Base-by-base conservation (phyloP, 2,329 filamentous ascomycete genomes). In the Eutypa lata region DNA sequence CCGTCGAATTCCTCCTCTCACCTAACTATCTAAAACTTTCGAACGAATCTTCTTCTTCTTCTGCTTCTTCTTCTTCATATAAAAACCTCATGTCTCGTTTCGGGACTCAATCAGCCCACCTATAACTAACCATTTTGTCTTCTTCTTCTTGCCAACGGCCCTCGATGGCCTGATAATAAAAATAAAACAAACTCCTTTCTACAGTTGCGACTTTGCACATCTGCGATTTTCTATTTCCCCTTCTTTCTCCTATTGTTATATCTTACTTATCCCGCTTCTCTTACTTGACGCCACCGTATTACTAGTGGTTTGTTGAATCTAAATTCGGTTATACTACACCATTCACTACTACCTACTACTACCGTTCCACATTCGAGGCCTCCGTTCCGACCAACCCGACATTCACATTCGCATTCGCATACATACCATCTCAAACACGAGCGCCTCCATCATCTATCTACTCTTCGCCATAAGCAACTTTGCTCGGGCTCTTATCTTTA, bases 131-230 rank as follows among this genome's bases (percentile, higher is more conserved):
- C 19, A 3, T 14, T 38, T 38, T 16, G n/a, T 51, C 18, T 10
- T 26, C 22, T 24, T 31, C 28, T 51, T 44, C 44, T 43, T 21
- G 35, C 26, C 46, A 43, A 38, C 18, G 40, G 53, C 44, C 47
- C 22, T 50, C 44, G 7, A 55, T 53, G 51, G 53, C 37, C 50
- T 50, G 33, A 49, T 52, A n/a, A n/a, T n/a, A n/a, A n/a, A n/a
- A n/a, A 42, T 52, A 28, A 26, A 31, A 48, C 48, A 16, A 7
- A 8, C 31, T 35, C 14, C 8, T 16, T 16, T 47, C 24, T 19
- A 18, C 28, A 49, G 48, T 47, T 52, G 49, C 22, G 43, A 50
- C 35, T 38, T 35, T 51, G 48, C 51, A 51, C 40, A 46, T 50
- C 53, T 51, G 51, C 49, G 33, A 49, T 33, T 51, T 53, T 37